Evolutionary conservation across 1,139 yeast species (phyloP).

Genomic region (Yamadazyma sp.): DNA sequence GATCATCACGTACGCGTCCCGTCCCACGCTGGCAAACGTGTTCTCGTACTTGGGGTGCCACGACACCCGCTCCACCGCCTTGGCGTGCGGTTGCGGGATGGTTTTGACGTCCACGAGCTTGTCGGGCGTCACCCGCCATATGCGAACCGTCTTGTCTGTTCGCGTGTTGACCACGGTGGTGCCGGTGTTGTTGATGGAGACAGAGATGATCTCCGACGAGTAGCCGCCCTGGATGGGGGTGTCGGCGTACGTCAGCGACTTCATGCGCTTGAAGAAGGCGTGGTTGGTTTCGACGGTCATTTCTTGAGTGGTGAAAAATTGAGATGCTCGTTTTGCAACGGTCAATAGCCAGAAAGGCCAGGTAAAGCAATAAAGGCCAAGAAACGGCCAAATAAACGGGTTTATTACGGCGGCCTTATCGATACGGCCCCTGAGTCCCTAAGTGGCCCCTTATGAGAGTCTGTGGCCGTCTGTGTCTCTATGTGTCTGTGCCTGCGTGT

Average conservation of each 20-base stretch:
- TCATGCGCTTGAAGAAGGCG: conserved; percentile 2
- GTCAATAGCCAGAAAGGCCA: no score
- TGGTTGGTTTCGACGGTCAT: neutral
- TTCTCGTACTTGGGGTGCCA: conserved; percentile 63
- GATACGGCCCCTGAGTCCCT: no score
- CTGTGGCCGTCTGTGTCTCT: no score
- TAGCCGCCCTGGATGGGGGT: conserved; percentile 15
- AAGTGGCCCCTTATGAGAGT: no score
- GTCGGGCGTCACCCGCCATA: conserved; percentile 40
- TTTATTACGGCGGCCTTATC: no score
- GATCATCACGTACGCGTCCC: conserved; percentile 51
- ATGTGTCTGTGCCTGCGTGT: no score
- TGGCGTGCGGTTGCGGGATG: conserved; percentile 46
- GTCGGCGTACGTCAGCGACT: conserved; percentile 1
- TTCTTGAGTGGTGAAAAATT: neutral
- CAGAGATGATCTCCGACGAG: conserved; percentile 30
- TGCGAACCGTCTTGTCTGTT: conserved; percentile 44
- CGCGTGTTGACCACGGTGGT: conserved; percentile 46
- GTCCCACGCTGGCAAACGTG: conserved; percentile 59
- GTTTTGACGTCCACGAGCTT: conserved; percentile 32
- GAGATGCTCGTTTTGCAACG: no score
- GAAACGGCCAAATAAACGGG: no score
- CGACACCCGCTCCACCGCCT: conserved; percentile 48
- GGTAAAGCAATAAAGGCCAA: no score
- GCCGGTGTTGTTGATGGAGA: conserved; percentile 42